Evolutionary conservation across 202 grass and related monocot species (phyloP).

Genomic region (Bolboschoenoplectus hybrid): DNA sequence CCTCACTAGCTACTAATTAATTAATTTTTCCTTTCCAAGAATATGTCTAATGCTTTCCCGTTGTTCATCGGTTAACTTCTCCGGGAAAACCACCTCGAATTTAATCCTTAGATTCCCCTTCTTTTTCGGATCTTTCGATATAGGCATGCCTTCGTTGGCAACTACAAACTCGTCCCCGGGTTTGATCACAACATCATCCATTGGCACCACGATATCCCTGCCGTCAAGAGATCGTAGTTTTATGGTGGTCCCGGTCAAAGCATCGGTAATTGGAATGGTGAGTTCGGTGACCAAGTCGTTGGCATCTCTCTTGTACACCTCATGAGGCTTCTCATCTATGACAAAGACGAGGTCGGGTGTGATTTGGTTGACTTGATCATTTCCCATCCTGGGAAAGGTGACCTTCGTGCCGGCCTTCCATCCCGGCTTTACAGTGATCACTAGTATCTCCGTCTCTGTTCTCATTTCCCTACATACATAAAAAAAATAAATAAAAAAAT

Average conservation of each 20-base stretch:
- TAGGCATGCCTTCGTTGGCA: constrained; percentile 74
- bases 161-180: constrained; percentile 59
- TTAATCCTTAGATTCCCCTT: constrained; percentile 58
- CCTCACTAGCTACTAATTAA: not conserved
- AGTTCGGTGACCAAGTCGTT: constrained; percentile 54
- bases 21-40: constrained; percentile 34
- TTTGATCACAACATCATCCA: constrained; percentile 48
- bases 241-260: constrained; percentile 58
- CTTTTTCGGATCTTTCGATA: constrained; percentile 55
- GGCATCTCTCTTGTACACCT: constrained; percentile 62
- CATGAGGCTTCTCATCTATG: constrained; percentile 74
- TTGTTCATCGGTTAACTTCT: constrained; percentile 41
- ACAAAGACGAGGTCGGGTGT: constrained; percentile 65
- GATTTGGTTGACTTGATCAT: constrained; percentile 45
- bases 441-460: constrained; percentile 57
- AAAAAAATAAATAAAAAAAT: not conserved
- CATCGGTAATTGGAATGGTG: constrained; percentile 53
- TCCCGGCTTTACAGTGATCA: constrained; percentile 80
- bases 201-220: constrained; percentile 49
- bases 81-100: constrained; percentile 60
- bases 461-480: constrained; percentile 44
- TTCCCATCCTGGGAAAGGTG: constrained; percentile 68
- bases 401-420: constrained; percentile 93
- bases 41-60: constrained; percentile 41
- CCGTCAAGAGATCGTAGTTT: constrained; percentile 61